Conservation (phyloP, 2,329 filamentous ascomycete species). For the Chrysoporthe deuterocubensis region DNA sequence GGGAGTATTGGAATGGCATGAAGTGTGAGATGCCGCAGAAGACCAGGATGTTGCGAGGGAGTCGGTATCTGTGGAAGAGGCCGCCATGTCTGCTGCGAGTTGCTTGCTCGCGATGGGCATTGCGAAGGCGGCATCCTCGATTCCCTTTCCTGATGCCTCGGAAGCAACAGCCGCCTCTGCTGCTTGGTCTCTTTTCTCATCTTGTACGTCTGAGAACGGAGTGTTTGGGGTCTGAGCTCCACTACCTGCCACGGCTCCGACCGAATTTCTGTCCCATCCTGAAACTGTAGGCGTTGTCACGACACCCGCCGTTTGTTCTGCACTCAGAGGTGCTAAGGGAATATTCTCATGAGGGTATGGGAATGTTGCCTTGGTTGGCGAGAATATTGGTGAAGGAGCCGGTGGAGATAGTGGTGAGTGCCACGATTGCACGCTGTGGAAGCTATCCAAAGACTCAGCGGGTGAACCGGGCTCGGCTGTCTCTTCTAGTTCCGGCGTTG, state of each 20-base stretch:
- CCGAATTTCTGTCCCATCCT: conserved; percentile 37
- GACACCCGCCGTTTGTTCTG: conserved; percentile 40
- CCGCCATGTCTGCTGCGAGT: conserved; percentile 10
- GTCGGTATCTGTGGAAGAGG: conserved; percentile 26
- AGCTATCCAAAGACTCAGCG: conserved; percentile 54
- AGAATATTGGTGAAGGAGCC: conserved; percentile 50
- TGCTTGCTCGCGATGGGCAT: neutral
- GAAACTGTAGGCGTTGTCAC: conserved; percentile 40
- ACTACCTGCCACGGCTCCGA: conserved; percentile 31
- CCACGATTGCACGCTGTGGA: conserved; percentile 59
- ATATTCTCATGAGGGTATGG: conserved; percentile 48
- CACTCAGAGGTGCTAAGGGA: conserved; percentile 36
- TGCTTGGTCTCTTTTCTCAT: neutral
- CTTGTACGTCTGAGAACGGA: conserved; percentile 16
- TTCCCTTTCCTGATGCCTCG: neutral
- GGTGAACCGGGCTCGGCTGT: conserved; percentile 43
- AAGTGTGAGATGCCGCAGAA: conserved; percentile 25
- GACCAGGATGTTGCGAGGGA: conserved; percentile 35
- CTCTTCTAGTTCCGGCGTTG: conserved; percentile 35
- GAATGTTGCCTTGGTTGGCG: conserved; percentile 40
- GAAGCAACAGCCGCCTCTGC: neutral
- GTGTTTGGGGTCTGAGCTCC: conserved; percentile 21
- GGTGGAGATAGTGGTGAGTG: conserved; percentile 49
- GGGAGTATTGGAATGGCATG: conserved; percentile 32
- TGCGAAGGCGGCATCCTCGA: neutral